Base-by-base conservation (phyloP, 2,329 filamentous ascomycete genomes). In the Pyricularia sp. region DNA sequence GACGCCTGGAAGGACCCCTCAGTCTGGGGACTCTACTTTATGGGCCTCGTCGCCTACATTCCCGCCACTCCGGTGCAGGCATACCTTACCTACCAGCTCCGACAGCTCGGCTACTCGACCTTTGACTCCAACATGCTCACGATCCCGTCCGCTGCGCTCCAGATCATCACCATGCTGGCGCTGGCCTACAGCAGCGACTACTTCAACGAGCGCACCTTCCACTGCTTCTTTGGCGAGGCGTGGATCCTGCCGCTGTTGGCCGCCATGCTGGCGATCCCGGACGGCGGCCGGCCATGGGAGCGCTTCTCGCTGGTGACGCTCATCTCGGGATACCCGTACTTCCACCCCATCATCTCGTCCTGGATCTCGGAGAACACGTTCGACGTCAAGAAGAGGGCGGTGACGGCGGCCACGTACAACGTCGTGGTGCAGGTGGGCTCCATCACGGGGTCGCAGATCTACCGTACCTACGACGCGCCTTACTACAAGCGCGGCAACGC, bases 121-220 rank as follows among this genome's bases (percentile, higher is more conserved):
- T 85, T 90, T 73, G 77, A 86, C 36, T 85, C 84, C 31, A 91
- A 90, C 72, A 79, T 91, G 70, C 81, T 91, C 26, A 86, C 86
- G 0, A 88, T 90, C 17, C 86, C 86, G 0, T 83, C 85, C 0
- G 84, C 84, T 20, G 80, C 79, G 0, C 76, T 88, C 1, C 86
- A 87, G 74, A 87, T 88, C 70, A 69, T 86, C 65, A 85, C 86
- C 64, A 83, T 88, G 76, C 74, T 88, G 20, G 74, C 79, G 1
- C 80, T 85, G 70, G 84, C 86, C 0, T 85, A 80, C 77, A 79
- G 84, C 64, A 85, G 83, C 6, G 84, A 88, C 69, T 80, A 82
- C 69, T 84, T 86, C 71, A 83, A 86, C 70, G 81, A 86, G 73
- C 80, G 85, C 1, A 77, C 85, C 0, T 79, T 87, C 68, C 81